A percentile compares a stretch with the other conserved stretches of the same genome.
phyloP scores from a whole-genome alignment of 805 yeast species.

The Nakazawaea populi region DNA sequence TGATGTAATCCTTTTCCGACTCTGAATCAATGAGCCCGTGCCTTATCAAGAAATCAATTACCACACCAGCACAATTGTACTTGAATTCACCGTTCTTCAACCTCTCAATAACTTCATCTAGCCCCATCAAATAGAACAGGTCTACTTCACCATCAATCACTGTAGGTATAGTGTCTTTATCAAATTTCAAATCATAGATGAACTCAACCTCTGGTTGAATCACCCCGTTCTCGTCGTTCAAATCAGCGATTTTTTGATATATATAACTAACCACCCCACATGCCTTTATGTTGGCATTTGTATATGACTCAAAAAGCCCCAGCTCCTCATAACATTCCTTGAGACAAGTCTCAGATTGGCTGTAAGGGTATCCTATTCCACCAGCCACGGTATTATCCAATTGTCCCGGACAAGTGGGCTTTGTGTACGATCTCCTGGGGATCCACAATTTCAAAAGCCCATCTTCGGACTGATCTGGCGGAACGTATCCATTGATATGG shows the following conservation, averaged over 20 bases:
- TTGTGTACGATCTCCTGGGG: slow-evolving; percentile 70
- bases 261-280: slow-evolving; percentile 71
- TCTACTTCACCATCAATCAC: slow-evolving; percentile 76
- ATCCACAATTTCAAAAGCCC: slow-evolving; percentile 65
- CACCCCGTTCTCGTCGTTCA: slow-evolving; percentile 39
- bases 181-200: slow-evolving; percentile 63
- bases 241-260: slow-evolving; percentile 30
- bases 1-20: slow-evolving; percentile 59
- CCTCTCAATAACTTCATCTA: slow-evolving; percentile 50
- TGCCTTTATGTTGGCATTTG: slow-evolving; percentile 35
- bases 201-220: slow-evolving; percentile 89
- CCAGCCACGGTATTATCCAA: slow-evolving; percentile 95
- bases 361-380: slow-evolving; percentile 80
- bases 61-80: slow-evolving; percentile 79
- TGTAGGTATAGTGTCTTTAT: slow-evolving; percentile 39
- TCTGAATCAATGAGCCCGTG: slow-evolving; percentile 68
- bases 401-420: slow-evolving; percentile 87
- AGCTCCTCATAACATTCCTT: slow-evolving; percentile 94
- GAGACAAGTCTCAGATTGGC: slow-evolving; percentile 65
- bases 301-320: slow-evolving; percentile 53
- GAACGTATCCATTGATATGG: slow-evolving; percentile 77
- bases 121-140: slow-evolving; percentile 56
- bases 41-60: slow-evolving; percentile 82
- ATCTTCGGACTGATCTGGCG: slow-evolving; percentile 30
- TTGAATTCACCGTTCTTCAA: slow-evolving; percentile 64